Evolutionary conservation across 768 basidiomycete species (phyloP), one percentile per base, ranked within the genome.

Genomic region (Brasilioporus rufonigricans): DNA sequence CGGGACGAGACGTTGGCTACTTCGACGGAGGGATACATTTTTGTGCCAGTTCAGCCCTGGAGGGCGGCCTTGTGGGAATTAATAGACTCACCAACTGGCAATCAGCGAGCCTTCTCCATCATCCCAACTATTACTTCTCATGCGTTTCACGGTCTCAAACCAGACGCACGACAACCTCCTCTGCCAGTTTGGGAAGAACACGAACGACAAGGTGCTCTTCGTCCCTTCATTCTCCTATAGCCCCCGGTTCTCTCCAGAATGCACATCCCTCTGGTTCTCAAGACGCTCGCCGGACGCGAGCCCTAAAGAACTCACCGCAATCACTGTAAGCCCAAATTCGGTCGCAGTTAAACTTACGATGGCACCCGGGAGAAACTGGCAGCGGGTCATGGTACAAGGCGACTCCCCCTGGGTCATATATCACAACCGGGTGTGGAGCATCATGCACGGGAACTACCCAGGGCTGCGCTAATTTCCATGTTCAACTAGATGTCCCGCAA

Each of bases 321-420:
- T 46, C 12, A 6, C 53, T 31, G 52, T 61, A 13, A 46, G 21
- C 5, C 23, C 62, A 14, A 45, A 45, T 36, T 53, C 54, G 12
- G 64, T 64, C 23, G 41, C 53, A 52, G 48, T 74, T 36, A 55
- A 55, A 21, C 56, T 68, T 4, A 47, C 63, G 29, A 55, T 67
- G 61, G 46, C 54, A 40, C 57, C 60, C 23, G 62, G 71, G 1
- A 73, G 76, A 16, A 72, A 66, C n/a, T 85, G 83, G 82, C 72
- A 76, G 58, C 65, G 68, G 26, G 61, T 85, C 13, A 44, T 63
- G 2, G 68, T 78, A 9, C 70, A 73, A 10, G 71, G 74, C 12
- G 73, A 73, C 39, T 82, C 76, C 60, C 80, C 80, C 3, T 89
- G 86, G 85, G 68, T 74, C 35, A 62, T 88, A 24, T 89, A 83